phyloP scores from a whole-genome alignment of 345 rosid species.

The Sisymbrium altissimum region DNA sequence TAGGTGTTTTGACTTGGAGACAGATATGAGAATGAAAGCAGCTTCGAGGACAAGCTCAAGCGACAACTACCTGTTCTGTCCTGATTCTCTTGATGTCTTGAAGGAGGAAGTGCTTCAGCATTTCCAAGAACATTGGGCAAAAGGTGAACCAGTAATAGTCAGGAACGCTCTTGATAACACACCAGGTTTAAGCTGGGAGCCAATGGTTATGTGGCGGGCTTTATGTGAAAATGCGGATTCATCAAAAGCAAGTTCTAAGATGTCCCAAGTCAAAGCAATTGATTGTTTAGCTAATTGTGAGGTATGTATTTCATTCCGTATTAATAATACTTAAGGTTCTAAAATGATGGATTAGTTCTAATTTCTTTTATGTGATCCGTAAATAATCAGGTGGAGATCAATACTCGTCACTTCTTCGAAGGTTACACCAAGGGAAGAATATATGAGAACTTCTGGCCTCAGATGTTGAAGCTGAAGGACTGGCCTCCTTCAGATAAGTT shows the following conservation, averaged over 20 bases:
- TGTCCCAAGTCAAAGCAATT: conserved; percentile 65
- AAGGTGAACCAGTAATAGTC: conserved; percentile 82
- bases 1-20: conserved; percentile 22
- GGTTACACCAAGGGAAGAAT: conserved; percentile 77
- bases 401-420: conserved; percentile 61
- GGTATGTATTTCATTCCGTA: conserved; percentile 33
- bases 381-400: conserved; percentile 58
- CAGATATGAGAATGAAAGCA: conserved; percentile 35
- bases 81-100: conserved; percentile 38
- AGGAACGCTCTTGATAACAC: conserved; percentile 49
- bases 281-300: conserved; percentile 73
- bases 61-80: conserved; percentile 66
- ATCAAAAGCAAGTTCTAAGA: conserved; percentile 37
- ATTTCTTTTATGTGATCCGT: not conserved
- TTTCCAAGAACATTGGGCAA: conserved; percentile 72
- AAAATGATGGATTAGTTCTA: not conserved
- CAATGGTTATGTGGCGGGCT: conserved; percentile 96
- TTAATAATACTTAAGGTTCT: not conserved
- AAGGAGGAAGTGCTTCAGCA: conserved; percentile 40
- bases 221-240: conserved; percentile 52
- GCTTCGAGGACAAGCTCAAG: conserved; percentile 55
- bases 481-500: conserved; percentile 97
- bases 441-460: conserved; percentile 78
- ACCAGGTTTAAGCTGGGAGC: conserved; percentile 90
- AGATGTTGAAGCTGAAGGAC: conserved; percentile 92